Base-by-base conservation (phyloP, 441 rosid species). In the Erysimum cheiri region DNA sequence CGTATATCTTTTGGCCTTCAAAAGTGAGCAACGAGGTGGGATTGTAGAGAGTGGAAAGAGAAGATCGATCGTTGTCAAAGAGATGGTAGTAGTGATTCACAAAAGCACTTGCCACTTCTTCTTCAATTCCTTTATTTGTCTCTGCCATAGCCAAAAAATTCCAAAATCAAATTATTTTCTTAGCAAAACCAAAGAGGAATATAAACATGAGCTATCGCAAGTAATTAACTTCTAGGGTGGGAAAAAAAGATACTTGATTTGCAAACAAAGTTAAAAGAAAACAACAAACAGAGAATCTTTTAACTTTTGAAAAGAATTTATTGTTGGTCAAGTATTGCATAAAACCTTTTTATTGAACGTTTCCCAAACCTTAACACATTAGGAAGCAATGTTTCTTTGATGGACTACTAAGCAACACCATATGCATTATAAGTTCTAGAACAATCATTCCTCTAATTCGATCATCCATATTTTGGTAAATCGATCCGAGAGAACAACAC, bases 81-180 rank as follows among this genome's bases (percentile, higher is more conserved):
- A 89, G 88, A 62, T 80, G 67, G 80, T 87, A 89, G 75, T 89
- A 93, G 69, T 89, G 92, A 72, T 84, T 82, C 62, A 86, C 96
- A 67, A 93, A 93, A 3, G 97, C 88, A 63, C 67, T 87, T 17
- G 94, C 97, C 4, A 93, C 85, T 71, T 77, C 28, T 47, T 86
- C 97, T 41, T 80, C 81, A 32, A 26, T 69, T 46, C 78, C 85
- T 35, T 90, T 79, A 64, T 63, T 50, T 39, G 80, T 86, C 12
- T 90, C 95, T 62, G 88, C 88, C 90, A 86, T 86, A 54, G 28
- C 67, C 24, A 33, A 44, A 19, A 60, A 29, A 41, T 19, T 48
- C 11, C 39, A 3, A 11, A 0, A 35, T 4, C 3, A 74, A 12
- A 46, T 6, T 29, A 55, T 28, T 24, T 46, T 48, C 32, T 66